Evolutionary conservation across 2,329 filamentous ascomycete species (phyloP), one percentile per base, ranked within the genome.

Genomic region (Zymoseptoria ardabiliae): DNA sequence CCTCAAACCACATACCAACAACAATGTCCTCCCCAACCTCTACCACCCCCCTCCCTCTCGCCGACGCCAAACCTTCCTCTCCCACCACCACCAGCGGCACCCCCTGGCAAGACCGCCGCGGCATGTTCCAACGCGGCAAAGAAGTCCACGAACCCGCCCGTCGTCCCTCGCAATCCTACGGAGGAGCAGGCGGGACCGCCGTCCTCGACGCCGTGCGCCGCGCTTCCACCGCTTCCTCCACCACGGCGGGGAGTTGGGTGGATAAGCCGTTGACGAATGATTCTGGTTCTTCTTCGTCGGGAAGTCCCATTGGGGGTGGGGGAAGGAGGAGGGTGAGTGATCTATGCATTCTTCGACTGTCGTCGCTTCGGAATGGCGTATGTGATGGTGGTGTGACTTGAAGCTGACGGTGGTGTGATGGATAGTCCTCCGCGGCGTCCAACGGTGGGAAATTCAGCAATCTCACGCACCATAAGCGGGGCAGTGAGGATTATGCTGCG

Each of bases 71-170:
- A 53, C 50, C 50, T 4, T 17, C 35, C 35, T 41, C 35, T 17
- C 50, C 59, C 28, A 28, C 25, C 25, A 28, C 25, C 25, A 28
- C 25, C 25, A 28, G 7, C 7, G 30, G 30, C 50, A 25, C 50
- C 23, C 50, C 62, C 19, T 72, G 70, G 70, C 53, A 63, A 59
- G 70, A 72, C 60, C 66, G 70, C 30, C 67, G 70, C 21, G 70
- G 68, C 45, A 64, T 72, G 62, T 71, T 71, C 54, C 70, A 72
- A 56, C 63, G 62, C 25, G 70, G 70, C 53, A 72, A 72, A 53
- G 69, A 72, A 50, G 63, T 71, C 23, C 70, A 71, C 53, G 68
- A 70, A 53, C 66, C 69, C 17, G 50, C 23, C 10, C 59, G 57
- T 54, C 56, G 58, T 17, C 28, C 64, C 53, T 63, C 61, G 45